A percentile compares a stretch with the other conserved stretches of the same genome.
Conservation (phyloP, 78 protist genomes). For the Polysphondylium violaceum region DNA sequence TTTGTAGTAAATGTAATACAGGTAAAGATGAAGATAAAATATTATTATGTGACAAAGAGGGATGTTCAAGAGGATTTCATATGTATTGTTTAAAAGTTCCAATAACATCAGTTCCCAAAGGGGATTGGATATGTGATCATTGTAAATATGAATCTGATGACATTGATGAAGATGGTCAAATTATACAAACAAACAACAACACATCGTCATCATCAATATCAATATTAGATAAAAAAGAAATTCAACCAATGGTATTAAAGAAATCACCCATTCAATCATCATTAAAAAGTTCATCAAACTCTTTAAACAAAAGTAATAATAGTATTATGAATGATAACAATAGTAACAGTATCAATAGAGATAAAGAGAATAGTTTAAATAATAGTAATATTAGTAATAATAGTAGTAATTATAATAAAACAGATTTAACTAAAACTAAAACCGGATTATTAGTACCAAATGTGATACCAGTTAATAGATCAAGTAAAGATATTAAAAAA, state of each 20-base stretch:
- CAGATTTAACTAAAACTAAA: too few species aligned
- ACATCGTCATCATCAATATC: neutral
- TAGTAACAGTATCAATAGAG: neutral
- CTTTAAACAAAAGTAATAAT: neutral
- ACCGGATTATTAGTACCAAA: too few species aligned
- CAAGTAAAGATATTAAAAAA: slow-evolving; percentile 1
- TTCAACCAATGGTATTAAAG: neutral
- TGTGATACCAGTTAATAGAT: neutral
- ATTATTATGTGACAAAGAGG: slow-evolving; percentile 61
- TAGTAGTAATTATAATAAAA: neutral
- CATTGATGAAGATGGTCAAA: slow-evolving; percentile 42
- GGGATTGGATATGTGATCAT: slow-evolving; percentile 72
- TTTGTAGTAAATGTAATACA: slow-evolving; percentile 30
- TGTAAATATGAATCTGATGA: slow-evolving; percentile 24
- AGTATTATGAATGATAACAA: neutral
- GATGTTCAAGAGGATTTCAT: slow-evolving; percentile 75
- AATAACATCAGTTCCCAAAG: slow-evolving; percentile 37
- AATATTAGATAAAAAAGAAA: neutral
- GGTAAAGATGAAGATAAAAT: slow-evolving; percentile 78
- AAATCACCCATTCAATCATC: neutral
- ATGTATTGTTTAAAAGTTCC: slow-evolving; percentile 65
- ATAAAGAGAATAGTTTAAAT: neutral
- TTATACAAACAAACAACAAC: neutral
- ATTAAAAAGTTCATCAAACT: neutral
- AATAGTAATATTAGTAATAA: neutral